Evolutionary conservation across 1,139 yeast genomes (phyloP).

Genomic region (Debaryomyces singareniensis): DNA sequence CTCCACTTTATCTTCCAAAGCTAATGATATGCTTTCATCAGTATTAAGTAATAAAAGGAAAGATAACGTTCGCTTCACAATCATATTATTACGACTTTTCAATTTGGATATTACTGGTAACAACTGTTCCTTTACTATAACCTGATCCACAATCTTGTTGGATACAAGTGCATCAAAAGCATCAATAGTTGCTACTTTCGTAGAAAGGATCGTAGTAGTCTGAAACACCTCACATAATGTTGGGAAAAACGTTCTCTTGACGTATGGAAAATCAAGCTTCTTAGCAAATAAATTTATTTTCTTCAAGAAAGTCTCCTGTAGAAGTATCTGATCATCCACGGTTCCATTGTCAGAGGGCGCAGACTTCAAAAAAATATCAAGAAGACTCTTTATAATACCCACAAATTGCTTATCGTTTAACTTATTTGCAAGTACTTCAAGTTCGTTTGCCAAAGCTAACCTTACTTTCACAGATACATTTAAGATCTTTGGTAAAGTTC

Average conservation of each 20-base stretch:
- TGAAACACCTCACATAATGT: conserved; percentile 65
- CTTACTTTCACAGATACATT: conserved; percentile 30
- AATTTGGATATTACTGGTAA: conserved; percentile 68
- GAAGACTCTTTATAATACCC: conserved; percentile 23
- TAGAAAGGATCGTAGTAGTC: conserved; percentile 75
- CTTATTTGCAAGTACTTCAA: conserved; percentile 47
- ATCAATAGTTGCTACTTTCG: conserved; percentile 65
- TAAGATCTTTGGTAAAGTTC: conserved; percentile 35
- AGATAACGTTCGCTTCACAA: conserved; percentile 48
- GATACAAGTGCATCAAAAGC: conserved; percentile 57
- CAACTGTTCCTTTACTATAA: conserved; percentile 67
- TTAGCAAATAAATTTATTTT: conserved; percentile 38
- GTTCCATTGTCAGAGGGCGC: conserved; percentile 8
- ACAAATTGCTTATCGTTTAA: conserved; percentile 43
- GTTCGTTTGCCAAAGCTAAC: conserved; percentile 46
- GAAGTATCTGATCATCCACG: conserved; percentile 20
- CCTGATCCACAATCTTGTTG: conserved; percentile 59
- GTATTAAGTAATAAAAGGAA: conserved; percentile 43
- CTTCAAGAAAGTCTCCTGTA: conserved; percentile 55
- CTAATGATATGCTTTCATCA: conserved; percentile 32
- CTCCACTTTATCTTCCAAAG: conserved; percentile 31
- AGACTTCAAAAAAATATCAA: conserved; percentile 23
- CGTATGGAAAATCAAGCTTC: conserved; percentile 61
- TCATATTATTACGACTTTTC: conserved; percentile 71
- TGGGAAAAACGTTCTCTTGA: conserved; percentile 72